These are phyloP conservation scores for Cutaneotrichosporon mucoides DNA, from an alignment of 1,284 basidiomycete genomes.

Conservation along the genomic window DNA sequence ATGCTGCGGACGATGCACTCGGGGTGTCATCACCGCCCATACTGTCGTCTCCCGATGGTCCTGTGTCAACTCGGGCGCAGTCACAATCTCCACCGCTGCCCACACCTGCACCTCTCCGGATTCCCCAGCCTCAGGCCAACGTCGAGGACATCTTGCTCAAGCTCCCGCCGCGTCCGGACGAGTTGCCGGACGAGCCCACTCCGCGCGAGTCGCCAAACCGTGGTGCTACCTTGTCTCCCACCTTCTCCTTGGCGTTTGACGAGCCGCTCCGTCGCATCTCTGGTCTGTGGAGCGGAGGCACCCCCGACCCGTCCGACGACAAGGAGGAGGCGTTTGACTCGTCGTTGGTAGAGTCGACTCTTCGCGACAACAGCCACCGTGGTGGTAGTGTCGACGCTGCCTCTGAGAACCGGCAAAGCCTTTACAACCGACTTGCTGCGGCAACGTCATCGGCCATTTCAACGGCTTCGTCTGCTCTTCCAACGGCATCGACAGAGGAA, in stretches of 20 bases:
- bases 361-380: slow-evolving; percentile 1
- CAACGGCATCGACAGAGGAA: neutral
- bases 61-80: neutral
- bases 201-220: slow-evolving; percentile 5
- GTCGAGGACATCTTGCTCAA: slow-evolving; percentile 10
- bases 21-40: neutral
- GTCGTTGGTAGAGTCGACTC: slow-evolving; percentile 17
- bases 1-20: neutral
- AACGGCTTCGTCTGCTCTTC: neutral
- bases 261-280: slow-evolving; percentile 37
- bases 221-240: slow-evolving; percentile 9
- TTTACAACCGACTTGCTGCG: slow-evolving; percentile 15
- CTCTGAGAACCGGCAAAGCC: slow-evolving; percentile 8
- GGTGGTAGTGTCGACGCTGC: neutral
- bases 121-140: slow-evolving; percentile 9
- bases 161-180: slow-evolving; percentile 38
- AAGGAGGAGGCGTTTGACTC: slow-evolving; percentile 35
- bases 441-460: slow-evolving; percentile 8
- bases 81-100: too few relatives aligned
- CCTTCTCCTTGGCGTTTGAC: slow-evolving; percentile 20
- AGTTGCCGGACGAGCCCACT: slow-evolving; percentile 28
- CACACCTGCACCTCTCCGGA: neutral
- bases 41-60: neutral
- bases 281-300: slow-evolving; percentile 23
- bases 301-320: neutral